Evolutionary conservation across 495 filamentous ascomycete genomes (phyloP).

Genomic region (Neurospora sublineolata): DNA sequence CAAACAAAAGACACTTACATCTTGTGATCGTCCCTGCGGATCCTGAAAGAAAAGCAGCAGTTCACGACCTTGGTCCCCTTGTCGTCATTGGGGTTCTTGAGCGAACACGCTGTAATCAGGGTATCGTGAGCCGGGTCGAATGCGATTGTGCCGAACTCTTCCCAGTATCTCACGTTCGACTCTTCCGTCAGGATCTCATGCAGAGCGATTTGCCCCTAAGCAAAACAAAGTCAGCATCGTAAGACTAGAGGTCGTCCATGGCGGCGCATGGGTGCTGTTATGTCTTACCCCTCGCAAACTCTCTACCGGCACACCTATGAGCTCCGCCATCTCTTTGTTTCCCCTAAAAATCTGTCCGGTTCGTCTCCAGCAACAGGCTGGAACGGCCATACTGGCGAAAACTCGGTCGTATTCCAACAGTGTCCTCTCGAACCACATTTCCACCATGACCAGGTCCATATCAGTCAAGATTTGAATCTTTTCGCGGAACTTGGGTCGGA

Average conservation of each 20-base stretch:
- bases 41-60: constrained; percentile 97
- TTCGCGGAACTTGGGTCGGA: constrained; percentile 91
- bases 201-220: constrained; percentile 81
- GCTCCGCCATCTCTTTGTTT: constrained; percentile 97
- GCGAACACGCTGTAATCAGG: constrained; percentile 83
- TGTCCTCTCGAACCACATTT: constrained; percentile 96
- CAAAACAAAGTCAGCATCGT: background rate
- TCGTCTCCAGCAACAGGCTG: constrained; percentile 92
- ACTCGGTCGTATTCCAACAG: constrained; percentile 96
- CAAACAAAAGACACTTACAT: constrained; percentile 54
- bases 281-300: constrained; percentile 73
- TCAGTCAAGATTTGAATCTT: constrained; percentile 85
- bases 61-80: constrained; percentile 62
- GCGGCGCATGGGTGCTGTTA: background rate
- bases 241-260: background rate
- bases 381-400: constrained; percentile 97
- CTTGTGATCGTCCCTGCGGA: constrained; percentile 85
- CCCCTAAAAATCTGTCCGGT: constrained; percentile 96
- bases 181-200: constrained; percentile 94
- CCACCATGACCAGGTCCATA: constrained; percentile 82
- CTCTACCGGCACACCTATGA: constrained; percentile 89
- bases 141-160: constrained; percentile 97
- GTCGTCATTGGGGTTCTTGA: constrained; percentile 74
- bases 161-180: constrained; percentile 93
- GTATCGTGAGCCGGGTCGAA: constrained; percentile 95